Evolutionary conservation across 2,329 filamentous ascomycete species (phyloP), one percentile per base, ranked within the genome.

Genomic region (Helminthosporium solani): DNA sequence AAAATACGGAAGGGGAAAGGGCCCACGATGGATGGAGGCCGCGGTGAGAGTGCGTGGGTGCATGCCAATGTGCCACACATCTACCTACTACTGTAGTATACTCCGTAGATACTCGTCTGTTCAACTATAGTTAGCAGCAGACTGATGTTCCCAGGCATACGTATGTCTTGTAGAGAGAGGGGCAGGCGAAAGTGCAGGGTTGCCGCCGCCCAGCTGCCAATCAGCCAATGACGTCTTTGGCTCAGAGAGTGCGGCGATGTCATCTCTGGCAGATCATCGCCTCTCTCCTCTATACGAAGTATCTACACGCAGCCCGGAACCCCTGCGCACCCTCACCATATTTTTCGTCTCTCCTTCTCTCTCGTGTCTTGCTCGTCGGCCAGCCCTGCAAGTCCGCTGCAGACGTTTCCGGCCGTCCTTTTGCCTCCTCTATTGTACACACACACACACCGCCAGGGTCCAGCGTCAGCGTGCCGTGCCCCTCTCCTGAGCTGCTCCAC

Each of bases 401-500:
- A 15, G 25, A 27, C 25, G 25, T 27, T 12, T 27, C 28, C 28
- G 9, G 28, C 28, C 12, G n/a, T 8, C 19, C 20, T 18, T 45
- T 33, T 23, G 23, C 6, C 23, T 28, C 28, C 23, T 42, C n/a
- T 27, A 21, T 45, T 41, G 43, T 27, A 43, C 12, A 33, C 36
- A 8, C 42, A 21, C 31, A 42, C 40, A 31, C 44, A 28, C 28
- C 28, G 30, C 27, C 5, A 16, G 39, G 19, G 19, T 40, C 23
- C 23, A 25, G 23, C 9, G 19, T 30, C 33, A 40, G 34, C 34
- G 41, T 45, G 38, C 46, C n/a, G n/a, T n/a, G n/a, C n/a, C n/a
- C n/a, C 42, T 46, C 48, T 42, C 48, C 53, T 50, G 57, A 42
- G 49, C 46, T 43, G 53, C 52, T 42, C 46, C 12, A 41, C 28